Conservation (phyloP, 331 rosid genomes). For the Saraca asoca region DNA sequence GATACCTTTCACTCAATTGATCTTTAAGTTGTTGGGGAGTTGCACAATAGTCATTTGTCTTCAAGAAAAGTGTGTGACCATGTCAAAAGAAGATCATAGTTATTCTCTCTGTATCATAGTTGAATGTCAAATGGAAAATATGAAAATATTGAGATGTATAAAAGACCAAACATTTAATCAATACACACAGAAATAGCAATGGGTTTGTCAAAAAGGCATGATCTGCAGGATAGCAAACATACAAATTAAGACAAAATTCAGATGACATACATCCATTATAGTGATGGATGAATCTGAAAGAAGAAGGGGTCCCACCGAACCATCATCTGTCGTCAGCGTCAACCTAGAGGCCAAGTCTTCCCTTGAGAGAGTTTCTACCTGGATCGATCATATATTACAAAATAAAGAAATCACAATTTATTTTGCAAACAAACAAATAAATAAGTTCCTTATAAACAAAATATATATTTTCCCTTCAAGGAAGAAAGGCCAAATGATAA, state of each 20-base stretch:
- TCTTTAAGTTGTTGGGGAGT: constrained; percentile 91
- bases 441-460: constrained; percentile 1
- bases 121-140: constrained; percentile 16
- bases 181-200: constrained; percentile 8
- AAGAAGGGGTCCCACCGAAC: constrained; percentile 83
- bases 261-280: constrained; percentile 89
- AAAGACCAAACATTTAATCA: not conserved
- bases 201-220: constrained; percentile 13
- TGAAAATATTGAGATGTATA: not conserved
- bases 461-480: constrained; percentile 17
- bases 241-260: constrained; percentile 27
- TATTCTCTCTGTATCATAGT: constrained; percentile 14
- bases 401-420: constrained; percentile 21
- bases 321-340: constrained; percentile 83
- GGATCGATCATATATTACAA: constrained; percentile 22
- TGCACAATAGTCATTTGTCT: constrained; percentile 98
- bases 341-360: constrained; percentile 95
- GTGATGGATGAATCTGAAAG: constrained; percentile 85
- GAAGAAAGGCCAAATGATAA: not conserved
- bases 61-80: constrained; percentile 29
- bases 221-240: constrained; percentile 20
- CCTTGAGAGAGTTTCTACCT: constrained; percentile 93
- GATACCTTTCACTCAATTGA: constrained; percentile 82
- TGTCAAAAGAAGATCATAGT: constrained; percentile 31
- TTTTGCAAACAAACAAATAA: constrained; percentile 6